Evolutionary conservation across 768 basidiomycete genomes (phyloP).

Genomic region (Wakefieldia striispora): DNA sequence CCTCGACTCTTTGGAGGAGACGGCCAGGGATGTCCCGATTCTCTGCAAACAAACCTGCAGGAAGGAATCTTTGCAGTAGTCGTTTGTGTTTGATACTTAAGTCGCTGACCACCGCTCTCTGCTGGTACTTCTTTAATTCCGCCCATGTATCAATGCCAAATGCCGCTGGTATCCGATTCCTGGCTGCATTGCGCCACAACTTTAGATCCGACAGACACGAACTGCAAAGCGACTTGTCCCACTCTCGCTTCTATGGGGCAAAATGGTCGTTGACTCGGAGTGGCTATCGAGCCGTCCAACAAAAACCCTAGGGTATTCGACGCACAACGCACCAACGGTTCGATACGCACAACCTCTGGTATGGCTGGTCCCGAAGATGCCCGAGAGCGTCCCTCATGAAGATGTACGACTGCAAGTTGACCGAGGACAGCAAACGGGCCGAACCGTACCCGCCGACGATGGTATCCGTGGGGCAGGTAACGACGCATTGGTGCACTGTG

Average conservation of each 20-base stretch:
- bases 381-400: slow-evolving; percentile 4
- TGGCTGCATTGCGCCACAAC: background rate
- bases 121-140: background rate
- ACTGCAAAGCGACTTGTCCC: slow-evolving; percentile 4
- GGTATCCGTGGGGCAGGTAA: background rate
- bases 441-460: slow-evolving; percentile 5
- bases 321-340: background rate
- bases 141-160: slow-evolving; percentile 14
- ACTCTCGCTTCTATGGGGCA: background rate
- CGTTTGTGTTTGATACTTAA: too few relatives aligned
- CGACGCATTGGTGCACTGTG: slow-evolving; percentile 9
- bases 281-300: background rate
- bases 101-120: too few relatives aligned
- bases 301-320: background rate
- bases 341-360: background rate
- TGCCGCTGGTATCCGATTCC: background rate
- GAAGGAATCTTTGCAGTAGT: too few relatives aligned
- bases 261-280: background rate
- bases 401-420: slow-evolving; percentile 11
- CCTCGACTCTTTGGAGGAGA: too few relatives aligned
- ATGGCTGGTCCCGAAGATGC: background rate
- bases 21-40: too few relatives aligned
- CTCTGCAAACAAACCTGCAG: too few relatives aligned
- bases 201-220: background rate
- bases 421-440: background rate